A percentile compares a stretch with the other conserved stretches of the same genome.
Conservation (phyloP, 2,329 filamentous ascomycete species). For the Phoma sp. region DNA sequence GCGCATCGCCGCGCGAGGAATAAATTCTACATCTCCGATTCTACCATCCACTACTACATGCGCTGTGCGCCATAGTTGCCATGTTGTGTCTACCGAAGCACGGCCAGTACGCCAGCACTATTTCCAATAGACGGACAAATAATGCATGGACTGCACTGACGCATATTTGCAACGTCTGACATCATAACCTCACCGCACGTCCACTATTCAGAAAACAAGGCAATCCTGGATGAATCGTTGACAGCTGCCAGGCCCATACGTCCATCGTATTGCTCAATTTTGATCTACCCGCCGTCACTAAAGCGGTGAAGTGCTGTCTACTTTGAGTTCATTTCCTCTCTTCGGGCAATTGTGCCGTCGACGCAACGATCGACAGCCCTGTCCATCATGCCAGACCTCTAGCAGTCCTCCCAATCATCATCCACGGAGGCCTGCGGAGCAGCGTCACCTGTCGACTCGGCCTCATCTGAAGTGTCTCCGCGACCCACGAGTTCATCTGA, state of each 20-base stretch:
- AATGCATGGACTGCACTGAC: neutral
- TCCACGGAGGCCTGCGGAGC: neutral
- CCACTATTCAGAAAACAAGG: neutral
- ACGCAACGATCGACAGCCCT: too few species aligned
- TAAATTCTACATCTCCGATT: conserved; percentile 25
- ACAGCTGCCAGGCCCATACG: neutral
- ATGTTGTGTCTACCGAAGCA: neutral
- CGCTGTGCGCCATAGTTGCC: too few species aligned
- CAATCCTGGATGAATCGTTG: neutral
- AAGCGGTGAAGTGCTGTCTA: neutral
- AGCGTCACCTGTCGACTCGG: neutral
- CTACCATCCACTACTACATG: too few species aligned
- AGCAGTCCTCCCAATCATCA: neutral
- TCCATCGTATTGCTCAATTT: neutral
- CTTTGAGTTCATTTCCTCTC: neutral
- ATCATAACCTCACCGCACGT: conserved; percentile 6
- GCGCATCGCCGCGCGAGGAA: conserved; percentile 18
- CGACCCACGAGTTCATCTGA: neutral
- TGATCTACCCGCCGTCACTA: neutral
- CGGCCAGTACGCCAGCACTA: neutral
- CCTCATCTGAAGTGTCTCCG: neutral
- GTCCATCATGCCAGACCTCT: too few species aligned
- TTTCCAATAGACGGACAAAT: neutral
- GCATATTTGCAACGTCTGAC: neutral
- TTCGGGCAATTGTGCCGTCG: too few species aligned